phyloP scores from a whole-genome alignment of 768 basidiomycete genomes.

The Hortiboletus flavorubellus region DNA sequence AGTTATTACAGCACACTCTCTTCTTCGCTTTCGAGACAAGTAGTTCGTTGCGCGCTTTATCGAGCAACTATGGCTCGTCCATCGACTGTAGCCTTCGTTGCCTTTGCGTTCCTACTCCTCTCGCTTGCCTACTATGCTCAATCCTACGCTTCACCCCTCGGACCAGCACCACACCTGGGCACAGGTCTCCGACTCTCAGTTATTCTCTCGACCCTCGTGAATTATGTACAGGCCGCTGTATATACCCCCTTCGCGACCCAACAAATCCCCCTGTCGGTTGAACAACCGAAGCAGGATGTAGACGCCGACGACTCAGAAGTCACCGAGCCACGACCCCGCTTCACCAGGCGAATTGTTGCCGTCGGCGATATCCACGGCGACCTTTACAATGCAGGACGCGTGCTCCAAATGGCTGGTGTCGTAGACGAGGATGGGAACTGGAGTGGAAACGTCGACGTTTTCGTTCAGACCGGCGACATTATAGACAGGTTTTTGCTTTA shows the following conservation, averaged over 20 bases:
- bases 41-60: background rate
- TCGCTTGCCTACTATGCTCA: slow-evolving; percentile 31
- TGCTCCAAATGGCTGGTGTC: slow-evolving; percentile 77
- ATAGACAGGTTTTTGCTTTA: slow-evolving; percentile 68
- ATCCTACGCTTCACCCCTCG: slow-evolving; percentile 30
- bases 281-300: slow-evolving; percentile 1
- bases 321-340: slow-evolving; percentile 31
- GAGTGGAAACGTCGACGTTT: slow-evolving; percentile 78
- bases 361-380: slow-evolving; percentile 95
- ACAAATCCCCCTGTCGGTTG: slow-evolving; percentile 9
- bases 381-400: slow-evolving; percentile 69
- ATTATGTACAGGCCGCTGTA: slow-evolving; percentile 22
- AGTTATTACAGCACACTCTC: slow-evolving; percentile 1
- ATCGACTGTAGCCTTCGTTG: slow-evolving; percentile 17
- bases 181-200: slow-evolving; percentile 19
- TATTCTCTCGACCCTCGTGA: slow-evolving; percentile 25
- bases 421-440: slow-evolving; percentile 71
- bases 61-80: slow-evolving; percentile 23
- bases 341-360: slow-evolving; percentile 63
- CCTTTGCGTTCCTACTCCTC: slow-evolving; percentile 25
- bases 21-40: slow-evolving; percentile 5
- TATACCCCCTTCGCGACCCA: slow-evolving; percentile 21
- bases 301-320: slow-evolving; percentile 9
- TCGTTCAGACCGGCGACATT: slow-evolving; percentile 96
- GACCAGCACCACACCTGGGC: slow-evolving; percentile 32